These are phyloP conservation scores for Phytopythium oedochilum DNA, from an alignment of 352 stramenopile genomes.

Conservation along the genomic window DNA sequence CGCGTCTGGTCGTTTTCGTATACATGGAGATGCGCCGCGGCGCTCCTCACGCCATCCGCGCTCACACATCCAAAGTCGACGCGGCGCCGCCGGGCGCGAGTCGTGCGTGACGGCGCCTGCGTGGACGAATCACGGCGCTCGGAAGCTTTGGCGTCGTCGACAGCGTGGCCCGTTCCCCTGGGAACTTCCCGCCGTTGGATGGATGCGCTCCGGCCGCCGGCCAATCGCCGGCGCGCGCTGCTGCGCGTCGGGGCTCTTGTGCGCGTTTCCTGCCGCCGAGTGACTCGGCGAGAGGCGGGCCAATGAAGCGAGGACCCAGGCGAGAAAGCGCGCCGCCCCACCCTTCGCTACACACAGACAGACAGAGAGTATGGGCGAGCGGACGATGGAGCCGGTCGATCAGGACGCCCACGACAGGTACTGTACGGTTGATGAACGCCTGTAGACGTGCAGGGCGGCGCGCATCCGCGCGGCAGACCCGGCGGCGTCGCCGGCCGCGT, in stretches of 20 bases:
- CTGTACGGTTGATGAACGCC: no score
- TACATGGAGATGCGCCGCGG: conserved; percentile 5
- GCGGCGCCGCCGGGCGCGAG: not conserved
- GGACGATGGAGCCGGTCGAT: no score
- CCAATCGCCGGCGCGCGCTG: not conserved
- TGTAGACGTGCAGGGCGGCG: no score
- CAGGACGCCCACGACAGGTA: no score
- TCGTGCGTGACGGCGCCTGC: not conserved
- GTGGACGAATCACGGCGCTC: conserved; percentile 4
- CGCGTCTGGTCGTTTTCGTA: conserved; percentile 1
- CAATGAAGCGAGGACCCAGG: no score
- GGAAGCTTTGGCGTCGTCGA: not conserved
- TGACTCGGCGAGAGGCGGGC: not conserved
- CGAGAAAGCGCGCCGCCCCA: no score
- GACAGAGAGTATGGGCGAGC: no score
- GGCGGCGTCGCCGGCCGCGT: no score
- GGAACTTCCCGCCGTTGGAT: conserved; percentile 10
- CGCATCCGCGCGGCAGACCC: no score
- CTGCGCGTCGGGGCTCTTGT: not conserved
- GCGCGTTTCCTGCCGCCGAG: not conserved
- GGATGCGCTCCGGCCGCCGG: conserved; percentile 1
- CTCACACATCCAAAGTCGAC: conserved; percentile 1
- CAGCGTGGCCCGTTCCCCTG: not conserved
- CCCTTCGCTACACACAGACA: no score
- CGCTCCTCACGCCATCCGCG: not conserved